Evolutionary conservation across 2,329 filamentous ascomycete species (phyloP).

Genomic region (Cadophora malorum): DNA sequence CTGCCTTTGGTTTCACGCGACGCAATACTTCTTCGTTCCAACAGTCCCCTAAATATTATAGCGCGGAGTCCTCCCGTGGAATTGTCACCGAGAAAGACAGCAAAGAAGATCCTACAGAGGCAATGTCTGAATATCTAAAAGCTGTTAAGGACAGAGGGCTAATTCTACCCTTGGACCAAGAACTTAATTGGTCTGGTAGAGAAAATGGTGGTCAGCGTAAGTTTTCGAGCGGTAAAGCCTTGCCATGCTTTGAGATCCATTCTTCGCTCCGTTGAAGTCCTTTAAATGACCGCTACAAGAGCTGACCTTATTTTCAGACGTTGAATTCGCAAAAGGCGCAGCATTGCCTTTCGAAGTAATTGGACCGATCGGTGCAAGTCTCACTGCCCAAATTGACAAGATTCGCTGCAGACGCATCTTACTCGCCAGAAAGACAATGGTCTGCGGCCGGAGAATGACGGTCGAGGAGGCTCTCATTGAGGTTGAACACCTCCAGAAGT

Average conservation of each 20-base stretch:
- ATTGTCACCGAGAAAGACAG: no score
- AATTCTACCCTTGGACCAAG: neutral
- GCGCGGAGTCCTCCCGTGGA: neutral
- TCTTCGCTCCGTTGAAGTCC: no score
- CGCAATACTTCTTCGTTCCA: neutral
- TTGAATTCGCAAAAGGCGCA: neutral
- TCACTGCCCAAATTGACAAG: conserved; percentile 10
- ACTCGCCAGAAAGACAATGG: neutral
- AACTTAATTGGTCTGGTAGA: conserved; percentile 12
- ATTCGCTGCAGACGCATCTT: conserved; percentile 4
- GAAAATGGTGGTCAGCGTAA: conserved; percentile 14
- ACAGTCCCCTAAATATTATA: neutral
- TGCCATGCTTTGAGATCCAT: no score
- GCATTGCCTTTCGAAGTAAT: conserved; percentile 2
- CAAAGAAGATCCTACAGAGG: neutral
- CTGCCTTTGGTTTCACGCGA: no score
- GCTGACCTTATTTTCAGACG: neutral
- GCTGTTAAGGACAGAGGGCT: neutral
- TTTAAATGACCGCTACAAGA: no score
- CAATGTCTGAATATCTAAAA: neutral
- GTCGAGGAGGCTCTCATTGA: no score
- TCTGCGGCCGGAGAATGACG: no score
- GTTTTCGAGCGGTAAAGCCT: neutral
- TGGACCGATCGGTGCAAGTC: neutral
- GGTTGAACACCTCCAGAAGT: no score